These are phyloP conservation scores for Crotalaria pallida DNA, from an alignment of 306 rosid species.

Conservation along the genomic window DNA sequence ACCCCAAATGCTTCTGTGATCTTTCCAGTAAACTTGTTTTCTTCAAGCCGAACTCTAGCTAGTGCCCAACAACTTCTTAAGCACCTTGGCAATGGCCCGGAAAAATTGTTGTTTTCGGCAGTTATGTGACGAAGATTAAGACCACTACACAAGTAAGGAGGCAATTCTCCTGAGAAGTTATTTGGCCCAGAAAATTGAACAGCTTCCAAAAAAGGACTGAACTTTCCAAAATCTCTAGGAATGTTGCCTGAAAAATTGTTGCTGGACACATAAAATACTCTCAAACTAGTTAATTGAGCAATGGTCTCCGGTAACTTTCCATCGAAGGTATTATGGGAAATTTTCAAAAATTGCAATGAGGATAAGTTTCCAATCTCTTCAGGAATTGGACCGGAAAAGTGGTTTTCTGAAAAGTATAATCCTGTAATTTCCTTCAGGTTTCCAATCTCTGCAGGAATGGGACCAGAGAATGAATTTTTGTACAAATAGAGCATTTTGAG, in stretches of 20 bases:
- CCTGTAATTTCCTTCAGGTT: too few species aligned
- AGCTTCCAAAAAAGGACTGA: constrained; percentile 25
- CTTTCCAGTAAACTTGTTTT: constrained; percentile 45
- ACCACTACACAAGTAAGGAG: constrained; percentile 46
- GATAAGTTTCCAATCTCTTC: constrained; percentile 54
- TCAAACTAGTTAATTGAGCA: constrained; percentile 18
- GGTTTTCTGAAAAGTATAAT: too few species aligned
- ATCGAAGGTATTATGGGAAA: constrained; percentile 27
- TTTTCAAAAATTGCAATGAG: constrained; percentile 34
- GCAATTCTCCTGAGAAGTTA: constrained; percentile 61
- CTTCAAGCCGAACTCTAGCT: constrained; percentile 42
- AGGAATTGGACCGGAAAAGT: too few species aligned
- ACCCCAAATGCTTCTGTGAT: constrained; percentile 45
- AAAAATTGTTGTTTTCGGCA: constrained; percentile 38
- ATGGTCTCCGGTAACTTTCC: constrained; percentile 55
- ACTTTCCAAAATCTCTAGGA: constrained; percentile 55
- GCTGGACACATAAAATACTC: constrained; percentile 39
- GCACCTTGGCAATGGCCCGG: constrained; percentile 54
- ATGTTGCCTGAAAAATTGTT: constrained; percentile 50
- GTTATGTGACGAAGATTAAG: constrained; percentile 1
- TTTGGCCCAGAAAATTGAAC: constrained; percentile 50
- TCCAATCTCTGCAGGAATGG: too few species aligned
- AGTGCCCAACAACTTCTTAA: constrained; percentile 49
- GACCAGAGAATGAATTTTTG: too few species aligned
- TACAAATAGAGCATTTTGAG: too few species aligned